Evolutionary conservation across 1,139 yeast species (phyloP), one percentile per base, ranked within the genome.

Genomic region (Taphrina pruni): DNA sequence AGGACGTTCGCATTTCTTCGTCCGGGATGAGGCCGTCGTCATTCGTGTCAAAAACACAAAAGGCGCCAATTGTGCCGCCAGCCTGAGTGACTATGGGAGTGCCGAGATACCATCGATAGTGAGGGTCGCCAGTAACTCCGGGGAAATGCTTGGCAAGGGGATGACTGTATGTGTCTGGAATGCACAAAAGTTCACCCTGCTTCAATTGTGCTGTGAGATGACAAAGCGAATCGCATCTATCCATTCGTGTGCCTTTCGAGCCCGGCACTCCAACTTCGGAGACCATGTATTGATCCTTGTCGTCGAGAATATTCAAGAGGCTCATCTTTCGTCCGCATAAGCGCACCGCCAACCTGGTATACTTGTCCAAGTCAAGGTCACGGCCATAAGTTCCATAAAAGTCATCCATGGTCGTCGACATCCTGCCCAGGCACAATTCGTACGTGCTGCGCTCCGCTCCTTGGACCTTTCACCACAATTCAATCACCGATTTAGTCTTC

Each of bases 61-160:
- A 32, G 11, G 60, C 66, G 51, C 66, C 66, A n/a, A 62, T 52
- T n/a, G 46, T 51, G 43, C 50, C 58, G 6, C 60, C 52, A 7
- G 46, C 52, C 12, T 45, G 51, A 2, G 66, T 52, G 35, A 43
- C 52, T n/a, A 62, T 35, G 14, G 66, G 52, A 8, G 57, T 55
- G 17, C 66, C 66, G 35, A 55, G 56, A 54, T 62, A 62, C 66
- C 66, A 62, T 12, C 66, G 56, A 35, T 50, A 35, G 35, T 51
- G 60, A 17, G 56, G 60, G 3, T 43, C 52, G 1, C 60, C 66
- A 21, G 39, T 17, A 20, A 62, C 66, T 6, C 43, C 57, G 8
- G 56, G 60, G 12, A 60, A 52, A 17, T 39, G 38, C 36, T 48
- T 38, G 17, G 38, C 41, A 1, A 51, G 41, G 14, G n/a, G 11